phyloP scores from a whole-genome alignment of 225 moss, liverwort and hornwort species.

The Antitrichia curtipendula region DNA sequence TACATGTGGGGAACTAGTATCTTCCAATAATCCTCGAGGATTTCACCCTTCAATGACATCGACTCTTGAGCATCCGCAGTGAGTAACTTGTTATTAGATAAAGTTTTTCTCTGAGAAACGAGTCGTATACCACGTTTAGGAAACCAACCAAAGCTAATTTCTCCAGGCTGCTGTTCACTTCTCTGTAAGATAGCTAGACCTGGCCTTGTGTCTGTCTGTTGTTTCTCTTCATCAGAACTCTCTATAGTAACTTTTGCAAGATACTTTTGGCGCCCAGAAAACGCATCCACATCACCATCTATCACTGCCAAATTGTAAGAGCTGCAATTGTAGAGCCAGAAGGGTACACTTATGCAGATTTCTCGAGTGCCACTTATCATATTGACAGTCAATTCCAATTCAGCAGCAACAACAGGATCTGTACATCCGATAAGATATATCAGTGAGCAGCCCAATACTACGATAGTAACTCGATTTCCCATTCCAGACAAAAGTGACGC shows the following conservation, averaged over 20 bases:
- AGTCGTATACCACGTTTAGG: conserved; percentile 22
- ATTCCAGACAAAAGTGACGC: not conserved
- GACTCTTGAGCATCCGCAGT: not conserved
- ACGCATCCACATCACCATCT: conserved; percentile 84
- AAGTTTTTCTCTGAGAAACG: not conserved
- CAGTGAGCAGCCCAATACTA: not conserved
- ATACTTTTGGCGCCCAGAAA: conserved; percentile 48
- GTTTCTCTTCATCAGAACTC: conserved; percentile 27
- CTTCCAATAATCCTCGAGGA: conserved; percentile 3
- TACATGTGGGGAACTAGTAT: conserved; percentile 46
- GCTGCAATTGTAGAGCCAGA: conserved; percentile 92
- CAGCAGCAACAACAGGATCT: conserved; percentile 69
- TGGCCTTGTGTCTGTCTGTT: conserved; percentile 30
- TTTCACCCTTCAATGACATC: conserved; percentile 8
- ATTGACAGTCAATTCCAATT: conserved; percentile 51
- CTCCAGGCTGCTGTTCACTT: conserved; percentile 16
- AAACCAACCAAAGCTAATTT: conserved; percentile 19
- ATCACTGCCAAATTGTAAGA: conserved; percentile 57
- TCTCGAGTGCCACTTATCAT: conserved; percentile 67
- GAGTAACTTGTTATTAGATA: conserved; percentile 1
- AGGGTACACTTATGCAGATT: conserved; percentile 72
- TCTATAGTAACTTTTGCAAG: conserved; percentile 28
- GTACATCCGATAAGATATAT: conserved; percentile 4
- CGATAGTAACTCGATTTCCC: not conserved
- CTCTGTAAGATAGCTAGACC: conserved; percentile 32